Evolutionary conservation across 441 rosid species (phyloP).

Genomic region (Biscutella laevigata): DNA sequence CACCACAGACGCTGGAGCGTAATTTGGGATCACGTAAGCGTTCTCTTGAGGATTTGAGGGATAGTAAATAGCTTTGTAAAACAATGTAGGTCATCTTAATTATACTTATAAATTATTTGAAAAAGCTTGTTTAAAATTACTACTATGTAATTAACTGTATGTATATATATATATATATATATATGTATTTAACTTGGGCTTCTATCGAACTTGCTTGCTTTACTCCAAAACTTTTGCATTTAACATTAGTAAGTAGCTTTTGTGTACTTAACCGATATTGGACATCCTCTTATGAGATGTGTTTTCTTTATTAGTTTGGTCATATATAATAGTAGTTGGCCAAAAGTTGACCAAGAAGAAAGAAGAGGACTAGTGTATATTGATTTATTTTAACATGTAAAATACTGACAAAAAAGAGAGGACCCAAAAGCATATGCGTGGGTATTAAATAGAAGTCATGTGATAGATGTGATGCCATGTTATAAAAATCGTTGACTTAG

Average conservation of each 20-base stretch:
- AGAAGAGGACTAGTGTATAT: neutral
- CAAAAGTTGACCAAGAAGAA: neutral
- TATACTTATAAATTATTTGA: neutral
- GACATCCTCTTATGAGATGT: too few species aligned
- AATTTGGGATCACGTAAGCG: constrained; percentile 82
- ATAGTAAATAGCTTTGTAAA: constrained; percentile 13
- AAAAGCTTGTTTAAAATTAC: constrained; percentile 10
- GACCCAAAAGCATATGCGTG: constrained; percentile 13
- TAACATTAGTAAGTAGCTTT: too few species aligned
- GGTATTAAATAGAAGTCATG: constrained; percentile 22
- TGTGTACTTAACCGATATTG: too few species aligned
- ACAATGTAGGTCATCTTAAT: neutral
- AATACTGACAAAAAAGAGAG: neutral
- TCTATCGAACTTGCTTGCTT: neutral
- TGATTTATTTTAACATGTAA: neutral
- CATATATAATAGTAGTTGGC: too few species aligned
- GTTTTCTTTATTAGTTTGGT: too few species aligned
- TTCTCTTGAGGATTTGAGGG: constrained; percentile 64
- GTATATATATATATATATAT: constrained; percentile 12
- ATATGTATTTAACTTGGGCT: neutral
- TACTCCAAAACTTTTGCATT: neutral
- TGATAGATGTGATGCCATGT: constrained; percentile 24
- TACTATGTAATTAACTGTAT: constrained; percentile 1
- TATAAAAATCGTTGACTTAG: constrained; percentile 27
- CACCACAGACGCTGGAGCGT: constrained; percentile 80